Evolutionary conservation across 2,329 filamentous ascomycete genomes (phyloP).

Genomic region (Fusarium multiceps): DNA sequence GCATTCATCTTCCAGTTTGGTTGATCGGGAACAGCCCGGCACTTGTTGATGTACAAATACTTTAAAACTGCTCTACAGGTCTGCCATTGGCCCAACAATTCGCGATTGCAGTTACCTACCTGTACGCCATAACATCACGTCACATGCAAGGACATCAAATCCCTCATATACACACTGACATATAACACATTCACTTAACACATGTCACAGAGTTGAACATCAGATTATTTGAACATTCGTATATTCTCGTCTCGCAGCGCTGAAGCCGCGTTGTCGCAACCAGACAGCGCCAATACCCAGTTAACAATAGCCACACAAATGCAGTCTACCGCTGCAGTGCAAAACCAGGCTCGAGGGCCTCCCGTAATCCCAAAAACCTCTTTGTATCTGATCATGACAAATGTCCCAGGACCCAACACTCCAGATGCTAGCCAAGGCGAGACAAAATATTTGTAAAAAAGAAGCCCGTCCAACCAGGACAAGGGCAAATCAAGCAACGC

Average conservation of each 20-base stretch:
- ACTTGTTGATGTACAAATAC: not conserved
- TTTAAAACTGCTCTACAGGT: not conserved
- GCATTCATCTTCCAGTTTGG: not conserved
- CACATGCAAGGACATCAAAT: not conserved
- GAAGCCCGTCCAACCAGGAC: constrained; percentile 41
- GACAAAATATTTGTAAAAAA: constrained; percentile 40
- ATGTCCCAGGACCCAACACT: constrained; percentile 45
- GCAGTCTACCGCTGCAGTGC: constrained; percentile 48
- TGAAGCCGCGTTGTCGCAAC: constrained; percentile 48
- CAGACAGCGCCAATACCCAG: constrained; percentile 50
- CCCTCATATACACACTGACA: not conserved
- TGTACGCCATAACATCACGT: not conserved
- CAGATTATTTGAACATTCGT: constrained; percentile 49
- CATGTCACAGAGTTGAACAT: not conserved
- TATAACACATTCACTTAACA: not conserved
- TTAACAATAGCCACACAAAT: constrained; percentile 49
- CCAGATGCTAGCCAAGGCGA: constrained; percentile 48
- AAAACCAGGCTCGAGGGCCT: constrained; percentile 53
- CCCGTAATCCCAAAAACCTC: constrained; percentile 48
- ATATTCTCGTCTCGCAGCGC: constrained; percentile 53
- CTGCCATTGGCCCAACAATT: not conserved
- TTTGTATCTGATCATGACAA: constrained; percentile 51
- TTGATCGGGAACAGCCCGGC: not conserved
- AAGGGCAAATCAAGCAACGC: constrained; percentile 47
- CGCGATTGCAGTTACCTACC: not conserved